Percentiles rank a stretch among this genome's conserved stretches.
Evolutionary conservation across 208 protist genomes (phyloP).

Genomic region (Acanthamoeba culbertsoni): DNA sequence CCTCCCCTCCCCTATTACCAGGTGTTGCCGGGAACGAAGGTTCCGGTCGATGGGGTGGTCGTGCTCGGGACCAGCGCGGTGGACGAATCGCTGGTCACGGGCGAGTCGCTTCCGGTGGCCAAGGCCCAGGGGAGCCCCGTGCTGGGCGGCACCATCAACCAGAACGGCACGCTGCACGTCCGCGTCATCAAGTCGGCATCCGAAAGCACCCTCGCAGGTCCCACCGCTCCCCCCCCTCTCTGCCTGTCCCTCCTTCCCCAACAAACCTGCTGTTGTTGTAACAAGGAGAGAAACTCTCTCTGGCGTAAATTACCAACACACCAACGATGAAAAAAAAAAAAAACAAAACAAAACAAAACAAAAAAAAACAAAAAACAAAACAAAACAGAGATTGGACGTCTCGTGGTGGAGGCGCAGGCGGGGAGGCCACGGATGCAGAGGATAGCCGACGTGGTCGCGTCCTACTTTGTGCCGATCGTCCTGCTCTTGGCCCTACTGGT

Average conservation of each 20-base stretch:
- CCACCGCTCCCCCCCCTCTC: conserved; percentile 72
- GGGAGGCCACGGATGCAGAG: conserved; percentile 93
- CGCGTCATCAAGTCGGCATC: background rate
- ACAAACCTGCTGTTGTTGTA: too few relatives aligned
- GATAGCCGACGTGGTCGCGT: conserved; percentile 86
- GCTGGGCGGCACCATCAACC: conserved; percentile 77
- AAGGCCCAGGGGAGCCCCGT: conserved; percentile 52
- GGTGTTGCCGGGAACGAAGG: conserved; percentile 87
- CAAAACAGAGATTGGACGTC: conserved; percentile 90
- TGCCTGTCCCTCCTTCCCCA: too few relatives aligned
- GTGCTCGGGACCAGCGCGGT: conserved; percentile 86
- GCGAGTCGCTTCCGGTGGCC: conserved; percentile 84
- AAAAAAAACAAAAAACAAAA: too few relatives aligned
- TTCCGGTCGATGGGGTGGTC: conserved; percentile 93
- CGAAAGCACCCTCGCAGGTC: background rate
- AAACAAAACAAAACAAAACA: too few relatives aligned
- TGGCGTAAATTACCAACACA: too few relatives aligned
- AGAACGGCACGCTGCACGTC: conserved; percentile 46
- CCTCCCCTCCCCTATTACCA: background rate
- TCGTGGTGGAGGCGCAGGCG: conserved; percentile 95
- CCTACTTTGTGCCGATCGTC: conserved; percentile 93
- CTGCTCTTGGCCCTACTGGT: conserved; percentile 87
- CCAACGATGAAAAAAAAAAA: too few relatives aligned
- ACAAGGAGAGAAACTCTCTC: too few relatives aligned
- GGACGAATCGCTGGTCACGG: conserved; percentile 95